These are phyloP conservation scores for Diplocarpon mali DNA, from an alignment of 2,329 filamentous ascomycete species.

Conservation along the genomic window DNA sequence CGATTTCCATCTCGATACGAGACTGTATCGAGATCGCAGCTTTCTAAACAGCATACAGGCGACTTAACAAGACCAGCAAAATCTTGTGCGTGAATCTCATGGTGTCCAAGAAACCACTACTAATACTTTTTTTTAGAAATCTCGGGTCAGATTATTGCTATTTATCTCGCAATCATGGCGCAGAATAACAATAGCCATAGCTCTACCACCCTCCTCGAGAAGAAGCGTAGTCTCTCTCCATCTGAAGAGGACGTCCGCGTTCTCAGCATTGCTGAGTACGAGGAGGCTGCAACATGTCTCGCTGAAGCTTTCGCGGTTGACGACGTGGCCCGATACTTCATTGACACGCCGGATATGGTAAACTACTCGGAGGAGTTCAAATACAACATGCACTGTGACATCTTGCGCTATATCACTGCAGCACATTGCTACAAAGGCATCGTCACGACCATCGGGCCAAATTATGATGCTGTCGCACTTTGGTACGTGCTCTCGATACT, in stretches of 20 bases:
- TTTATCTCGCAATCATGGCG: conserved; percentile 24
- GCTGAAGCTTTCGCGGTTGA: conserved; percentile 70
- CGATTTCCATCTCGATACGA: conserved; percentile 44
- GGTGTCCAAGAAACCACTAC: not conserved
- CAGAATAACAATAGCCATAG: conserved; percentile 30
- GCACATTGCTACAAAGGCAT: conserved; percentile 65
- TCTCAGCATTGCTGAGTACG: conserved; percentile 55
- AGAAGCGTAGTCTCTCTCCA: conserved; percentile 23
- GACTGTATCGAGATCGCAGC: conserved; percentile 44
- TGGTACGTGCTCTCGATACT: conserved; percentile 43
- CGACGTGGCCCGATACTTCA: conserved; percentile 62
- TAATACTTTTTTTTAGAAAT: conserved; percentile 14
- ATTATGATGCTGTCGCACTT: conserved; percentile 68
- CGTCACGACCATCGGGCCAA: conserved; percentile 61
- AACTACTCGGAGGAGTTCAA: conserved; percentile 53
- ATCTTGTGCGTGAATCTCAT: conserved; percentile 18
- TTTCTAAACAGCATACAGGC: conserved; percentile 44
- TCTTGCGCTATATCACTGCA: conserved; percentile 68
- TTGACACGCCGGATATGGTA: conserved; percentile 58
- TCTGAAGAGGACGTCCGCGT: conserved; percentile 48
- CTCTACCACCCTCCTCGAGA: conserved; percentile 19
- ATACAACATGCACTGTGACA: conserved; percentile 66
- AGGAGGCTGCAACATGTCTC: conserved; percentile 58
- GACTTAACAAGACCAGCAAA: conserved; percentile 30
- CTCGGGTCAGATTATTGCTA: not conserved